Evolutionary conservation across 768 basidiomycete genomes (phyloP).

Genomic region (Serpula lacrymans): DNA sequence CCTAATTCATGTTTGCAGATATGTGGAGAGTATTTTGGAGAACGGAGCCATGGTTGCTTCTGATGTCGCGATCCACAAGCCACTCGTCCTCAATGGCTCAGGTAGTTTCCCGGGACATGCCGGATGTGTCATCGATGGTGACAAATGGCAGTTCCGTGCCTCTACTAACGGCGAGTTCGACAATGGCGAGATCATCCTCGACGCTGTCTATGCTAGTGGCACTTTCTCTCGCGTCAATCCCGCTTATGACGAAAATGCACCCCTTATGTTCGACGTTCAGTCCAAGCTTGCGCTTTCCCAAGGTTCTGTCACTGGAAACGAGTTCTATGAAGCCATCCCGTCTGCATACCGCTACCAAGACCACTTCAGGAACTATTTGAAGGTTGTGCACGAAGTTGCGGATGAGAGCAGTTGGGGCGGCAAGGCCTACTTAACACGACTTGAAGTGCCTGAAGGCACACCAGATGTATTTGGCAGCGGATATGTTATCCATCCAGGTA

Average conservation of each 20-base stretch:
- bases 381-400: conserved; percentile 22
- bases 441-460: conserved; percentile 15
- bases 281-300: conserved; percentile 14
- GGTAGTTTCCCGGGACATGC: conserved; percentile 16
- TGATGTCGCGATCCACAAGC: conserved; percentile 26
- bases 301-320: conserved; percentile 11
- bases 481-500: conserved; percentile 30
- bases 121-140: conserved; percentile 23
- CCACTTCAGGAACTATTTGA: conserved; percentile 25
- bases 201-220: conserved; percentile 28
- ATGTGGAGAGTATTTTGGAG: conserved; percentile 28
- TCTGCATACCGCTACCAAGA: conserved; percentile 13
- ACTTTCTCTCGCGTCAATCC: conserved; percentile 23
- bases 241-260: conserved; percentile 18
- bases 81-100: conserved; percentile 19
- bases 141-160: conserved; percentile 27
- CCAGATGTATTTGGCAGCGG: conserved; percentile 26
- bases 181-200: conserved; percentile 21
- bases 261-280: conserved; percentile 20
- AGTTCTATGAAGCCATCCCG: conserved; percentile 14
- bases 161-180: conserved; percentile 20
- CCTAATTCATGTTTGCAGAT: conserved; percentile 6
- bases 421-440: conserved; percentile 24
- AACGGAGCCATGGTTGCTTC: conserved; percentile 28
- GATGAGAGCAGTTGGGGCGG: conserved; percentile 23